phyloP scores from a whole-genome alignment of 164 flowering plant species.

The Annona cherimola region DNA sequence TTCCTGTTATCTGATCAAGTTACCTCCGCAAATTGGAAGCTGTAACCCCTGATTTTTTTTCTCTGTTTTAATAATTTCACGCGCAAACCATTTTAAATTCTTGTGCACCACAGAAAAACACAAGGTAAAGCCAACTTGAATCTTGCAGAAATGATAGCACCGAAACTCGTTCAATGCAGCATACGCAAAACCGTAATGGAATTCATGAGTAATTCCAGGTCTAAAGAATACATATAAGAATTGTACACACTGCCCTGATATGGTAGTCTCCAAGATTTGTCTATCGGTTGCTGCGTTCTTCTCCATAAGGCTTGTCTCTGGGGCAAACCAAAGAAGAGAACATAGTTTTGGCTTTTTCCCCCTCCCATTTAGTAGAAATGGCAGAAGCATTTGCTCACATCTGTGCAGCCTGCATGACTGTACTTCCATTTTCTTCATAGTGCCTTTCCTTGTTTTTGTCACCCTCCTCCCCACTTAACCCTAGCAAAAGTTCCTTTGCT shows the following conservation, averaged over 20 bases:
- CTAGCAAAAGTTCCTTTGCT: constrained; percentile 21
- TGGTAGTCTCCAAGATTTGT: constrained; percentile 5
- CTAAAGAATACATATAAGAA: neutral
- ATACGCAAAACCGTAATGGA: constrained; percentile 1
- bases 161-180: neutral
- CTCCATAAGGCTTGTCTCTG: no score
- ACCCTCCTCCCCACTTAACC: constrained; percentile 19
- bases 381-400: constrained; percentile 24
- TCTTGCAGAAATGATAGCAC: neutral
- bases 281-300: neutral
- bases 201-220: constrained; percentile 1
- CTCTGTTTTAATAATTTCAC: no score
- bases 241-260: constrained; percentile 6
- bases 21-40: no score
- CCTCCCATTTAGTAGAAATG: neutral
- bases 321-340: neutral
- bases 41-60: no score
- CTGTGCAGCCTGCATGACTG: constrained; percentile 30
- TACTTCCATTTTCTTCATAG: constrained; percentile 33
- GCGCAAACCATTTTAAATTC: no score
- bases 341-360: neutral
- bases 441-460: constrained; percentile 19
- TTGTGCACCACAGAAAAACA: neutral
- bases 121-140: neutral
- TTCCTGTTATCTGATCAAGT: no score